A percentile compares a stretch with the other conserved stretches of the same genome.
These are phyloP conservation scores for Lentinula detonsa DNA, from an alignment of 768 basidiomycete species.

Conservation along the genomic window DNA sequence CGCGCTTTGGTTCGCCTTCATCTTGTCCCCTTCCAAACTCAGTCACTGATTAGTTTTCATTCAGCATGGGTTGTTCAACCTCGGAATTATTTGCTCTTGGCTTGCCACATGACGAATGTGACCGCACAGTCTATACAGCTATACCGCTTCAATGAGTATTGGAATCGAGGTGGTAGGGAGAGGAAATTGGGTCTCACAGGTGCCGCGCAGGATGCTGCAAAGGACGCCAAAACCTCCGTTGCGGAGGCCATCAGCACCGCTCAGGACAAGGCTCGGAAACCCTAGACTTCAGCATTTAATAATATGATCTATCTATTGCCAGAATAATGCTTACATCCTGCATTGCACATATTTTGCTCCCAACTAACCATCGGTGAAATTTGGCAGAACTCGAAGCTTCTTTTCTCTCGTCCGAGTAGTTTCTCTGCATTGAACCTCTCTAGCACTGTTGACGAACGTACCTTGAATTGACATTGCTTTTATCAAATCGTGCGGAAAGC, in stretches of 20 bases:
- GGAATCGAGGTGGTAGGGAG: constrained; percentile 86
- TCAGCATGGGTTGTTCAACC: constrained; percentile 94
- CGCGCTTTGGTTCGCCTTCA: constrained; percentile 75
- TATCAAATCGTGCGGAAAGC: not conserved
- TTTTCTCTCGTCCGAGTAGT: not conserved
- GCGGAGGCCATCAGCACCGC: constrained; percentile 45
- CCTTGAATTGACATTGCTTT: not conserved
- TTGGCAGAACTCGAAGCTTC: not conserved
- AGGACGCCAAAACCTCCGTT: constrained; percentile 33
- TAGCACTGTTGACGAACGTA: no score
- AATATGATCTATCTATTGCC: not conserved
- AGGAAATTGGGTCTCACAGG: constrained; percentile 43
- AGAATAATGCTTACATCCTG: not conserved
- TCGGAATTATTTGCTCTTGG: constrained; percentile 93
- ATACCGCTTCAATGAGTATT: constrained; percentile 82
- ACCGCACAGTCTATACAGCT: constrained; percentile 83
- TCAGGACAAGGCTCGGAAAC: constrained; percentile 33
- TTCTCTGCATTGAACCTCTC: not conserved
- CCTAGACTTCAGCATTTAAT: not conserved
- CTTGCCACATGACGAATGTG: constrained; percentile 89
- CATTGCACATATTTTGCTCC: not conserved
- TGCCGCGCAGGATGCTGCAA: constrained; percentile 15
- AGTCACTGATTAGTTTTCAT: constrained; percentile 4
- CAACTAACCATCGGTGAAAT: not conserved
- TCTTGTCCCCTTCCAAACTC: not conserved